Conservation (phyloP, 148 eudicot genomes). For the Beta vulgaris region DNA sequence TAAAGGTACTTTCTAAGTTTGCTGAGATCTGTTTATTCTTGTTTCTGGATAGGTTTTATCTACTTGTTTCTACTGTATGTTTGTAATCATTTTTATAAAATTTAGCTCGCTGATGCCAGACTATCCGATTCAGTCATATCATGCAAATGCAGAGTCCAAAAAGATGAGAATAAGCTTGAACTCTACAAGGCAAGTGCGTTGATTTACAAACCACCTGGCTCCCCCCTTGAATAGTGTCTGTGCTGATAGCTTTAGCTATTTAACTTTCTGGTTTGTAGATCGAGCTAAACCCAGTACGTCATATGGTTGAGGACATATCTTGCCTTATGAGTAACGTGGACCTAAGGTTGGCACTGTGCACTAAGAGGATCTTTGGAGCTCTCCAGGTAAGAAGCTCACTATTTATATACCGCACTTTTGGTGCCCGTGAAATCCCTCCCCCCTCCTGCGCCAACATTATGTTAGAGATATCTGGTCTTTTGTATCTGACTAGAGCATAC, state of each 20-base stretch:
- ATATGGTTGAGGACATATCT: constrained; percentile 20
- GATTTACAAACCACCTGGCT: no score
- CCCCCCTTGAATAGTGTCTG: background rate
- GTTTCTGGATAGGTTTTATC: no score
- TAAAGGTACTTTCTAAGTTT: constrained; percentile 8
- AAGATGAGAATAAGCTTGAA: constrained; percentile 22
- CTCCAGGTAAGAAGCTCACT: constrained; percentile 16
- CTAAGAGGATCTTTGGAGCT: constrained; percentile 4
- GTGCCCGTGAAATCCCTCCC: no score
- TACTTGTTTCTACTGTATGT: background rate
- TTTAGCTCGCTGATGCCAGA: constrained; percentile 22
- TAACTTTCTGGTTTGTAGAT: constrained; percentile 23
- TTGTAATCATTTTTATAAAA: no score
- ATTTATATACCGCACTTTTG: background rate
- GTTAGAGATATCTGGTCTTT: no score
- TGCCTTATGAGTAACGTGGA: constrained; percentile 23
- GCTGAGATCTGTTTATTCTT: background rate
- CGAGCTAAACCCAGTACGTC: constrained; percentile 21
- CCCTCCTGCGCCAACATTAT: no score
- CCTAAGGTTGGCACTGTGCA: constrained; percentile 15
- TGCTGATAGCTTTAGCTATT: background rate
- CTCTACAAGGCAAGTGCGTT: constrained; percentile 19
- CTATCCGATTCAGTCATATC: constrained; percentile 6
- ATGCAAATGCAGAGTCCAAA: constrained; percentile 22
- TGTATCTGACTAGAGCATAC: no score